These are phyloP conservation scores for Penicillium lividum DNA, from an alignment of 495 filamentous ascomycete species.

Conservation along the genomic window DNA sequence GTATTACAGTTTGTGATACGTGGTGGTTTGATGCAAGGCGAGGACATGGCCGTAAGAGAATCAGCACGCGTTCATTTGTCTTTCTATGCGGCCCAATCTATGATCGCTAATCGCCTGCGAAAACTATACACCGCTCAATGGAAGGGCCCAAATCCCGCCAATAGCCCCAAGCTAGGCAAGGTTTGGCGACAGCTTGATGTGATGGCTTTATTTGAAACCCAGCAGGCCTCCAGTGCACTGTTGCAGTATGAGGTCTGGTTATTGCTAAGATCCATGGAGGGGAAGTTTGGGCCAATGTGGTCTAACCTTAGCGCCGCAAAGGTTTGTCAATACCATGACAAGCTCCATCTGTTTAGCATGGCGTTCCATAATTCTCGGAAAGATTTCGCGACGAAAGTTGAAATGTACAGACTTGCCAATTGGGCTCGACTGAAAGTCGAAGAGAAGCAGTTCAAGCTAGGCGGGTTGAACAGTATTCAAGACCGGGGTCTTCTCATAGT, in stretches of 20 bases:
- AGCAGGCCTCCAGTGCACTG: neutral
- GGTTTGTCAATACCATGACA: neutral
- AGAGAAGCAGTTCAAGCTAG: conserved; percentile 18
- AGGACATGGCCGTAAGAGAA: neutral
- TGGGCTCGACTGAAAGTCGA: conserved; percentile 30
- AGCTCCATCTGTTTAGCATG: neutral
- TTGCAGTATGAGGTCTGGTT: conserved; percentile 18
- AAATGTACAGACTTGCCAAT: conserved; percentile 20
- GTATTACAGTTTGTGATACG: neutral
- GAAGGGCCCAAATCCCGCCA: conserved; percentile 7
- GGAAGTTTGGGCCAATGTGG: conserved; percentile 22
- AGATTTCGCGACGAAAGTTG: conserved; percentile 1
- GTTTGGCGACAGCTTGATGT: conserved; percentile 37
- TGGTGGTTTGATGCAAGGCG: neutral
- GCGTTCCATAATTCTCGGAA: conserved; percentile 4
- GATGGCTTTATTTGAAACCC: conserved; percentile 24
- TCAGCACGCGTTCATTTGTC: neutral
- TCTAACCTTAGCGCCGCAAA: neutral
- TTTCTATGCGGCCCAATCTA: neutral
- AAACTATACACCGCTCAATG: conserved; percentile 13
- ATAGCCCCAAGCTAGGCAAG: conserved; percentile 18
- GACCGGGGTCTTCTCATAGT: conserved; percentile 21
- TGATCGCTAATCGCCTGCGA: neutral
- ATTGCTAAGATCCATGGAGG: conserved; percentile 12
- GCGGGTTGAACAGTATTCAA: conserved; percentile 18